Base-by-base conservation (phyloP, 768 basidiomycete species). In the Hysterangium stoloniferum region DNA sequence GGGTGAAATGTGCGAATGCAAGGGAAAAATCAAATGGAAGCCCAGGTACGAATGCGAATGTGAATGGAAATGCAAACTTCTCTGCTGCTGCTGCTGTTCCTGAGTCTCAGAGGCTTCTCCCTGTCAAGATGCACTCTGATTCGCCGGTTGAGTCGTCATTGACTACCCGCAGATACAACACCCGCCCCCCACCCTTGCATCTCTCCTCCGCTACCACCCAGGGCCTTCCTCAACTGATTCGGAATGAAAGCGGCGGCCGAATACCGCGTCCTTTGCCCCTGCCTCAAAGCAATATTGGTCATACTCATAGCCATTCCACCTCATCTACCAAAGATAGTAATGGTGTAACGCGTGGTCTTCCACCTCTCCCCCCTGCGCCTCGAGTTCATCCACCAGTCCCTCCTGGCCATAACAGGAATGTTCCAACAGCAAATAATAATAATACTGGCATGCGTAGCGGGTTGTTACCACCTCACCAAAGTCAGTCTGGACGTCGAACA, bases 181-280 rank as follows among this genome's bases (percentile, higher is more conserved):
- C 72, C 34, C 70, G 91, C 53, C 92, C 91, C 4, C 84, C 91
- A 0, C 91, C 92, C 0, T 69, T 95, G n/a, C 79, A 85, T 56
- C 72, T 95, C 8, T 73, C 77, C 15, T 72, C 73, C 52, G 62
- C 72, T 9, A 69, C 70, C 3, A 70, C 80, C 34, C 67, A 71
- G 13, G 82, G 84, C 60, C 77, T 92, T 1, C 90, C 90, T 5
- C 79, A 79, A 17, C 70, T 91, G 51, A 75, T 86, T 35, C 77
- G 82, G 5, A 29, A 20, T n/a, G 25, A 44, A 82, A 86, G 55
- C 73, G 72, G 24, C 58, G 68, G 54, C 66, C 66, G 13, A 74
- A 52, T 27, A 52, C 77, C 35, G 36, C 55, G 12, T 37, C 5
- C 62, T 60, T 15, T 54, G 61, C 33, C 19, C 52, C 58, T 19